Evolutionary conservation across 2,329 filamentous ascomycete genomes (phyloP), one percentile per base, ranked within the genome.

Genomic region (Phaeosphaeria sp.): DNA sequence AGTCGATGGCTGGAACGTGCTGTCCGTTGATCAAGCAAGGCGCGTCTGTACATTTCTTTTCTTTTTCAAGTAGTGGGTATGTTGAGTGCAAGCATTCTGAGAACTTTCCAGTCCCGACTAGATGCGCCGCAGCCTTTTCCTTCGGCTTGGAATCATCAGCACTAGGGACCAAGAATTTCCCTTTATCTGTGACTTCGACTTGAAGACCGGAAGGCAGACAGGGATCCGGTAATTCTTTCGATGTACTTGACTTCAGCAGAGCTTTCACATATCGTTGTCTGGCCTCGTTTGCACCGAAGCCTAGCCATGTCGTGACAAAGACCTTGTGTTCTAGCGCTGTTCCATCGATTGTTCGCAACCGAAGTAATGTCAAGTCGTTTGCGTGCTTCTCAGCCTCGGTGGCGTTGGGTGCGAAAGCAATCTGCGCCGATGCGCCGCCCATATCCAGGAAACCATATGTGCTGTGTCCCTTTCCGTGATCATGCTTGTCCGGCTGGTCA

Each of bases 381-480:
- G 92, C 89, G 75, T 99, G 96, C 72, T 93, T 95, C 70, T 89
- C 86, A 1, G 93, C 89, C 76, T 99, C 95, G 1, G 95, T 98
- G 3, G 85, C 80, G 77, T 99, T 99, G 1, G 95, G 95, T 1
- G 93, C 94, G 77, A 99, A 99, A 0, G 96, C 95, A 71, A 99
- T 98, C 79, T 99, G 95, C 17, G 95, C 94, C 0, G 94, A 98
- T 23, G 95, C 95, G 51, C 95, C 95, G 50, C 95, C 95, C 96
- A 99, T 99, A 74, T 99, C 95, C 59, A 99, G 81, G 72, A 99
- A 99, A 0, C 95, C 95, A 76, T 98, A 99, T 0, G 95, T 99
- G 72, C 93, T 91, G 74, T 98, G 95, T 23, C 86, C 87, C 64
- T 96, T 93, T 52, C 92, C 93, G 75, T 97, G 92, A 52, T 87